Conservation (phyloP, 345 rosid species). For the Camelina neglecta region DNA sequence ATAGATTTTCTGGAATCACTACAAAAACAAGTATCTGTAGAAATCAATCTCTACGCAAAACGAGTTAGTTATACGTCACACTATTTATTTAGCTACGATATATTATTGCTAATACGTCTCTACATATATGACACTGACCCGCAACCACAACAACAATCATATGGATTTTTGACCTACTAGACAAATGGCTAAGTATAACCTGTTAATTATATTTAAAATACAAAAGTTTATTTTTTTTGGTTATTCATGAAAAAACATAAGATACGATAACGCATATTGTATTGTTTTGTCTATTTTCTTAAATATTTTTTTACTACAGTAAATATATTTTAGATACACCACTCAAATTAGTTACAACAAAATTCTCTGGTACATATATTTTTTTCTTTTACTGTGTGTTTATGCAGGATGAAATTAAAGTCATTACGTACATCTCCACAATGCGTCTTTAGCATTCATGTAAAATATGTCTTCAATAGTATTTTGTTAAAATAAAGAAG, state of each 20-base stretch:
- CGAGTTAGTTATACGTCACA: not conserved
- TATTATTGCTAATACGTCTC: not conserved
- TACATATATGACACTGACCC: not conserved
- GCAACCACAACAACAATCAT: not conserved
- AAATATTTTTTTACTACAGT: no score
- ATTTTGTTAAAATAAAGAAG: not conserved
- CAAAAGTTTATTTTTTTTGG: no score
- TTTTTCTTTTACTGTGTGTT: not conserved
- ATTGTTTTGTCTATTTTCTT: no score
- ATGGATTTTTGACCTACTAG: no score
- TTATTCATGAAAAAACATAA: no score
- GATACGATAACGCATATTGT: no score
- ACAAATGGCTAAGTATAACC: no score
- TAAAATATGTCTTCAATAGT: not conserved
- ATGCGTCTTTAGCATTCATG: not conserved
- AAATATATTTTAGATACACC: no score
- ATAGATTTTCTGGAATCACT: not conserved
- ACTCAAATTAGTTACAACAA: no score
- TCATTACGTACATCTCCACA: not conserved
- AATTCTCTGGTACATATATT: not conserved
- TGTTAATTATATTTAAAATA: no score
- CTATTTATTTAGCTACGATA: not conserved
- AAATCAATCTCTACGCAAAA: not conserved
- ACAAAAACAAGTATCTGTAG: not conserved
- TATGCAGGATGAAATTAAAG: not conserved